Base-by-base conservation (phyloP, 1,284 basidiomycete genomes). In the Apiotrichum gracile region DNA sequence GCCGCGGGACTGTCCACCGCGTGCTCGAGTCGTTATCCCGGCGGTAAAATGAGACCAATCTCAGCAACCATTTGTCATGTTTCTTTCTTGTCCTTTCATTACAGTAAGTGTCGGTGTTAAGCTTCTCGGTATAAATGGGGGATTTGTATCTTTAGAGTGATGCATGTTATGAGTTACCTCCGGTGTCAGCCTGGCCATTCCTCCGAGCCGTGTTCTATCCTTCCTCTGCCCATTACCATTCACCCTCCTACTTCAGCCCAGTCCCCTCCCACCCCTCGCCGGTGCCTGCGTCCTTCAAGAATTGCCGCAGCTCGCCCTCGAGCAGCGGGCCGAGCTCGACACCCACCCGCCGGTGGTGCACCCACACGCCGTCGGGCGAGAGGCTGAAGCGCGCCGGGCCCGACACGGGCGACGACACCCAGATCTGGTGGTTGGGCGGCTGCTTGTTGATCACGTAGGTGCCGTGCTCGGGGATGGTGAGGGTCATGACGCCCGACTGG, bases 391-490 rank as follows among this genome's bases (percentile, higher is more conserved):
- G 83, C 75, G 88, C 87, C 13, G 91, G 91, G 17, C 91, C 91
- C 64, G 91, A 89, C 58, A 85, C 69, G 0, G 94, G 94, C 33
- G 91, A 94, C 13, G 90, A 93, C 31, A 98, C 80, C 94, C 94
- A 98, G 68, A 98, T 97, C 74, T 98, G 96, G 75, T 92, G 91
- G 72, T 97, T 97, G 6, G 96, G 94, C 10, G 94, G 94, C 75
- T 98, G 94, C 79, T 98, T 98, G 78, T 98, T 98, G 78, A 98
- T 88, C 38, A 97, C 94, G 77, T 97, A 98, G n/a, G 90, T 97
- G 19, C 93, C 93, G 58, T 87, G 79, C 9, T 82, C 78, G 33
- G 88, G 91, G 19, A 97, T 79, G 44, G 81, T 80, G 47, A 97
- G 82, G 3, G 91, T 98, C 54, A 98, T 77, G 29, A 98, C 94